Conservation (phyloP, 148 eudicot genomes). For the Silene uniflora region DNA sequence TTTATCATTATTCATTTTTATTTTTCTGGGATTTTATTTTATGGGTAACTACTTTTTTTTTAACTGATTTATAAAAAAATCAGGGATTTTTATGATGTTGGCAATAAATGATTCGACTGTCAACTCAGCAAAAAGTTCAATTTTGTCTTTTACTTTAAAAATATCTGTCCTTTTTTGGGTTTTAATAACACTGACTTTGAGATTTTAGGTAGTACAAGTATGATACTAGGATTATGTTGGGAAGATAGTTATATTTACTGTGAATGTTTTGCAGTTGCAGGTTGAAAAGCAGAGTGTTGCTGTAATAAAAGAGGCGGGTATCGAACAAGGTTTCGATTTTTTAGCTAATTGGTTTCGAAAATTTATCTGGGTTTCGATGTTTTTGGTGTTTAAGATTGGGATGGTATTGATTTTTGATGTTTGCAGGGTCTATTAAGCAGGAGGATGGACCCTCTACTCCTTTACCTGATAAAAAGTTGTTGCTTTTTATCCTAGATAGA, state of each 20-base stretch:
- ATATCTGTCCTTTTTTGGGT: conserved; percentile 18
- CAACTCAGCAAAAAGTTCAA: conserved; percentile 37
- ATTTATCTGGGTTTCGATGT: neutral
- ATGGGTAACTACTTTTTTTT: conserved; percentile 2
- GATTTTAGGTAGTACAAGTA: conserved; percentile 14
- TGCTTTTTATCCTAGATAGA: conserved; percentile 50
- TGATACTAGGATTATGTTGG: conserved; percentile 19
- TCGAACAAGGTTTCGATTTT: conserved; percentile 28
- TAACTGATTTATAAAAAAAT: conserved; percentile 11
- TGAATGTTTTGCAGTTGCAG: conserved; percentile 37
- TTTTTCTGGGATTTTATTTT: neutral
- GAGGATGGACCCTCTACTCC: conserved; percentile 44
- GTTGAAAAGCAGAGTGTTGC: conserved; percentile 23
- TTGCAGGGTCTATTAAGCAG: conserved; percentile 30
- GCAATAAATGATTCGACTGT: conserved; percentile 32
- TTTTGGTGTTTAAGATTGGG: conserved; percentile 1
- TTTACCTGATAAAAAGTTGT: conserved; percentile 53
- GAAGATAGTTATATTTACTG: conserved; percentile 17
- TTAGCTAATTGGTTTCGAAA: neutral
- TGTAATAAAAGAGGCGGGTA: conserved; percentile 19
- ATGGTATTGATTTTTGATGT: conserved; percentile 26
- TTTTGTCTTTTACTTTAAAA: conserved; percentile 34
- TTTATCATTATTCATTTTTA: no score
- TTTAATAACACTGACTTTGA: conserved; percentile 6
- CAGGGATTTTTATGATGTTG: conserved; percentile 15